A percentile compares a stretch with the other conserved stretches of the same genome.
Conservation (phyloP, 345 rosid genomes). For the Viola odorata region DNA sequence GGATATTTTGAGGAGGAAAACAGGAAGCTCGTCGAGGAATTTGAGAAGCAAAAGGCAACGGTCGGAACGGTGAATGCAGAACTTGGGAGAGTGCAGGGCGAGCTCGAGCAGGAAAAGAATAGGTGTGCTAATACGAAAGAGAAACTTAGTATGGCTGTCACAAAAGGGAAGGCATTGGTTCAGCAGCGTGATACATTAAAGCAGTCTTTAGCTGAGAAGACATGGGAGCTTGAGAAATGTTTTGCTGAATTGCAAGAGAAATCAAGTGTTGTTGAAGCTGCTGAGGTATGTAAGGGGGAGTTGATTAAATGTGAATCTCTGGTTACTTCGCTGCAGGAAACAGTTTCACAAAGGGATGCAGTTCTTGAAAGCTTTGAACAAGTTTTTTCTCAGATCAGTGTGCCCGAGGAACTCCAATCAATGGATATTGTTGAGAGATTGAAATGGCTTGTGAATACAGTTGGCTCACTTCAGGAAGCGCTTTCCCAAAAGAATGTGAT, state of each 20-base stretch:
- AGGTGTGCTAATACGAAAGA: conserved; percentile 77
- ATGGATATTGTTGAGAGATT: conserved; percentile 47
- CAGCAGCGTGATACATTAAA: conserved; percentile 83
- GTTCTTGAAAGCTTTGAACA: conserved; percentile 51
- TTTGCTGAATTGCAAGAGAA: conserved; percentile 55
- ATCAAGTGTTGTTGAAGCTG: conserved; percentile 47
- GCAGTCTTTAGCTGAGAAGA: conserved; percentile 65
- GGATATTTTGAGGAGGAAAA: conserved; percentile 50
- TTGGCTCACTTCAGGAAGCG: conserved; percentile 14
- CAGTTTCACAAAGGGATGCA: conserved; percentile 39
- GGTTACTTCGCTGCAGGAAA: conserved; percentile 61
- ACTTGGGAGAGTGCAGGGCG: conserved; percentile 45
- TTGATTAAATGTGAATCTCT: conserved; percentile 45
- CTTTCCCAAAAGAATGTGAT: conserved; percentile 8
- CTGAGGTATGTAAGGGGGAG: conserved; percentile 50
- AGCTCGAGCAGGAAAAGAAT: conserved; percentile 72
- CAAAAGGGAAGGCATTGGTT: conserved; percentile 90
- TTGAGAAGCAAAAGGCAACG: conserved; percentile 41
- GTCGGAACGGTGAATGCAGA: conserved; percentile 42
- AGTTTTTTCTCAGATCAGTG: conserved; percentile 36
- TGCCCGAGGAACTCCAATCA: conserved; percentile 53
- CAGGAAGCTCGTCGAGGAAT: conserved; percentile 50
- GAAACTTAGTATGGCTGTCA: conserved; percentile 92
- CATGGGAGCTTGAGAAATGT: conserved; percentile 67
- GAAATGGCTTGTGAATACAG: conserved; percentile 34